Evolutionary conservation across 108 stramenopile genomes (phyloP), one percentile per base, ranked within the genome.

Genomic region (Cyclotella distinguenda): DNA sequence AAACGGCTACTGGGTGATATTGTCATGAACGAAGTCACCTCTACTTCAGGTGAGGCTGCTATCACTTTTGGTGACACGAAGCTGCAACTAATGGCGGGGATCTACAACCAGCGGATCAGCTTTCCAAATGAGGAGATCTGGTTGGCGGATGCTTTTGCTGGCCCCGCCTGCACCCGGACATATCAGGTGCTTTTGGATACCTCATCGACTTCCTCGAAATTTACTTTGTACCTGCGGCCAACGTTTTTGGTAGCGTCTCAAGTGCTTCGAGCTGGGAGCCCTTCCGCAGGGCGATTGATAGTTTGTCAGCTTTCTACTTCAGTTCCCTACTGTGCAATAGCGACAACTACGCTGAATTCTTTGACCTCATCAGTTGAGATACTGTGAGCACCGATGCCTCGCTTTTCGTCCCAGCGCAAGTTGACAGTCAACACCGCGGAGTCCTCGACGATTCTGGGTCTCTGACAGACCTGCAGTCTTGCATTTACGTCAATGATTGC

Each of bases 401-500:
- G n/a, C 23, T 33, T 42, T 7, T 42, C 3, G 57, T 42, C 23
- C 21, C 23, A 23, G 57, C 57, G 6, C 8, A 6, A 13, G 9
- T 4, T 21, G 30, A 18, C 39, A 11, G 43, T 0, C 26, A 60
- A 15, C 28, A 52, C 21, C 25, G 3, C 15, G 59, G 58, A 2
- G 58, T 60, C 36, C 36, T 60, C 0, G 35, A 53, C 48, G 3
- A 6, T 13, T 16, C 12, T 13, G 68, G 68, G 6, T 43, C 6
- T 1, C 26, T 11, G 12, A 7, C 16, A 4, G 49, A 48, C 16
- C 11, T 21, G n/a, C 58, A 36, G 1, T 27, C 59, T 1, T 18
- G 27, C 1, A 48, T 70, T 0, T 70, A 46, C n/a, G 68, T 70
- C 1, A 50, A 60, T 39, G 59, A 70, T 30, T 21, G 31, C 0